phyloP scores from a whole-genome alignment of 495 filamentous ascomycete genomes.

The Trichoderma virens region DNA sequence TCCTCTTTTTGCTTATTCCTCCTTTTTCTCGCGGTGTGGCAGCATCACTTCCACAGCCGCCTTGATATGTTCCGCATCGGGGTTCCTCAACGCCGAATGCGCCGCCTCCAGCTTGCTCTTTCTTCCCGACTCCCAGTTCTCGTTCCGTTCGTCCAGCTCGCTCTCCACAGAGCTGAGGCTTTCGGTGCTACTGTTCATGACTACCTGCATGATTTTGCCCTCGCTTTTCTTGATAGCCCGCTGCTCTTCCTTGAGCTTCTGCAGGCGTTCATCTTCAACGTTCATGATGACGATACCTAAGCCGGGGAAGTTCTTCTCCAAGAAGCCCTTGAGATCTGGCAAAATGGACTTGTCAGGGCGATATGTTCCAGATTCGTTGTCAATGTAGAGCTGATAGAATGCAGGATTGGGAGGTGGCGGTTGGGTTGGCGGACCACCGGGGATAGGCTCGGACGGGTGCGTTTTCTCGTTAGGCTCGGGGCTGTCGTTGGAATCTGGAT shows the following conservation, averaged over 20 bases:
- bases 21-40: background rate
- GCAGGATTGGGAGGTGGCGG: slow-evolving; percentile 46
- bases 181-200: slow-evolving; percentile 52
- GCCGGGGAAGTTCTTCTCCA: slow-evolving; percentile 64
- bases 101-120: slow-evolving; percentile 9
- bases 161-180: slow-evolving; percentile 69
- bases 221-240: slow-evolving; percentile 49
- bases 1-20: background rate
- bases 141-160: slow-evolving; percentile 51
- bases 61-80: slow-evolving; percentile 7
- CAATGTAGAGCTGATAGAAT: slow-evolving; percentile 81
- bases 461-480: slow-evolving; percentile 18
- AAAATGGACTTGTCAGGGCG: slow-evolving; percentile 71
- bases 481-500: slow-evolving; percentile 14
- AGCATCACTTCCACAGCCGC: slow-evolving; percentile 2
- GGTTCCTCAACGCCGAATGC: background rate
- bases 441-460: slow-evolving; percentile 21
- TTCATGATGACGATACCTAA: slow-evolving; percentile 62
- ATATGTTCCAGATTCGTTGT: slow-evolving; percentile 93
- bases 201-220: slow-evolving; percentile 53
- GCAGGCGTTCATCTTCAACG: slow-evolving; percentile 62
- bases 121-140: background rate
- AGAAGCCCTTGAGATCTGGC: slow-evolving; percentile 58
- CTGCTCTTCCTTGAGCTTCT: slow-evolving; percentile 41
- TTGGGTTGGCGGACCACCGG: slow-evolving; percentile 32